Percentiles rank a stretch among this genome's conserved stretches.
phyloP scores from a whole-genome alignment of 2,329 filamentous ascomycete genomes.

The Microcyclosporella mali region DNA sequence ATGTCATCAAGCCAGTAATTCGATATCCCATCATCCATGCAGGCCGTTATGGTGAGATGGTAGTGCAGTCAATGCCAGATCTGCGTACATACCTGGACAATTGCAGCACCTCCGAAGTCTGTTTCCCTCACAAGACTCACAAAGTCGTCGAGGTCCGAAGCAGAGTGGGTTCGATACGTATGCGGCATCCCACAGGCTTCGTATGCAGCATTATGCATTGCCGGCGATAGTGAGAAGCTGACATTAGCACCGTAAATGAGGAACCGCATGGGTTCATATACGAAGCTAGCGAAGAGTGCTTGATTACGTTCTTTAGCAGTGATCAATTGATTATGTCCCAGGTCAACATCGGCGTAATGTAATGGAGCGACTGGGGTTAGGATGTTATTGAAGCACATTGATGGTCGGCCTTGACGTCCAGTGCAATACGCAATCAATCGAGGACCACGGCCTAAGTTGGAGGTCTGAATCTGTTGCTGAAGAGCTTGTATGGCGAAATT shows the following conservation, averaged over 20 bases:
- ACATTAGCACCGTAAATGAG: constrained; percentile 70
- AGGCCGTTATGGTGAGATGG: too few relatives aligned
- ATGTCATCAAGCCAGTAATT: too few relatives aligned
- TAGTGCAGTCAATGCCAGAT: too few relatives aligned
- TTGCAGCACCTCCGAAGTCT: constrained; percentile 64
- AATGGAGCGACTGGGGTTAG: constrained; percentile 50
- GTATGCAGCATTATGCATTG: constrained; percentile 70
- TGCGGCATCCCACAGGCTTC: constrained; percentile 63
- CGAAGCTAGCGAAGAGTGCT: constrained; percentile 60
- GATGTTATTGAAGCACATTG: constrained; percentile 60
- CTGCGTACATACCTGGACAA: constrained; percentile 41
- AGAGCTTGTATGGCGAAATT: constrained; percentile 57
- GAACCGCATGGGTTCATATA: constrained; percentile 63
- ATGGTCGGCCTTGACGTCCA: constrained; percentile 56
- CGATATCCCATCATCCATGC: too few relatives aligned
- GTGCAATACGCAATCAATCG: constrained; percentile 45
- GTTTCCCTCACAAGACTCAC: constrained; percentile 49
- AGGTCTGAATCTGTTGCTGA: constrained; percentile 41
- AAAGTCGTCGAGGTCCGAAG: constrained; percentile 58
- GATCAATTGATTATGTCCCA: constrained; percentile 37
- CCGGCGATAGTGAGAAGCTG: constrained; percentile 66
- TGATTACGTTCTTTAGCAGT: constrained; percentile 59
- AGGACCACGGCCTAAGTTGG: constrained; percentile 14
- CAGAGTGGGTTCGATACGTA: constrained; percentile 58
- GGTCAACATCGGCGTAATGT: constrained; percentile 1